These are phyloP conservation scores for Wickerhamiella bombiphila DNA, from an alignment of 805 yeast species.

Conservation along the genomic window DNA sequence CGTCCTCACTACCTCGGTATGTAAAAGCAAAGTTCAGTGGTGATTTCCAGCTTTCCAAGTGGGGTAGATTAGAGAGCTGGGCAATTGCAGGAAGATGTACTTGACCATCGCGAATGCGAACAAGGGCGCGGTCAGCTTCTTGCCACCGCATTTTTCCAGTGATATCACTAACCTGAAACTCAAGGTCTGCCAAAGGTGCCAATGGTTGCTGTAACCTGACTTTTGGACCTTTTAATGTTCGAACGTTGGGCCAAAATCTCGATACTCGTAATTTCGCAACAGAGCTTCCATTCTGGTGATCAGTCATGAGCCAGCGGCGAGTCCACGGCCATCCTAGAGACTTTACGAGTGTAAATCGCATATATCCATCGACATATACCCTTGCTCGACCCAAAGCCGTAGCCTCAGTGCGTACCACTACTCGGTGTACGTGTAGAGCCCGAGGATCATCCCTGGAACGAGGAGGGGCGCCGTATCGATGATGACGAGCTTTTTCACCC, in stretches of 20 bases:
- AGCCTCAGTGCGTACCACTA: too few relatives aligned
- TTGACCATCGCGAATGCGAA: background rate
- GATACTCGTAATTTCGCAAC: constrained; percentile 1
- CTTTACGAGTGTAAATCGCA: background rate
- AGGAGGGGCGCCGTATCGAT: too few relatives aligned
- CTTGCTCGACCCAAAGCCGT: background rate
- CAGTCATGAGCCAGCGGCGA: background rate
- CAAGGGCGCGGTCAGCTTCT: background rate
- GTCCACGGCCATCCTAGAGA: too few relatives aligned
- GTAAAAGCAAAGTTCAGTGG: background rate
- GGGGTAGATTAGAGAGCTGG: background rate
- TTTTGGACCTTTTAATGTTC: too few relatives aligned
- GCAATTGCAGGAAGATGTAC: constrained; percentile 2
- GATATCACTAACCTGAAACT: too few relatives aligned
- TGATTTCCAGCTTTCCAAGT: background rate
- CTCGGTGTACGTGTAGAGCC: too few relatives aligned
- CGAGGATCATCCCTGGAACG: too few relatives aligned
- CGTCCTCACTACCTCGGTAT: background rate
- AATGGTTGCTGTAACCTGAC: too few relatives aligned
- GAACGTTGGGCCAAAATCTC: too few relatives aligned
- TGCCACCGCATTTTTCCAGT: constrained; percentile 2
- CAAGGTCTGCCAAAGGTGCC: too few relatives aligned
- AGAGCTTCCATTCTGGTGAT: background rate
- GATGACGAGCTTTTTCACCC: too few relatives aligned
- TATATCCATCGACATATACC: background rate